Evolutionary conservation across 768 basidiomycete species (phyloP).

Genomic region (Postia placenta): DNA sequence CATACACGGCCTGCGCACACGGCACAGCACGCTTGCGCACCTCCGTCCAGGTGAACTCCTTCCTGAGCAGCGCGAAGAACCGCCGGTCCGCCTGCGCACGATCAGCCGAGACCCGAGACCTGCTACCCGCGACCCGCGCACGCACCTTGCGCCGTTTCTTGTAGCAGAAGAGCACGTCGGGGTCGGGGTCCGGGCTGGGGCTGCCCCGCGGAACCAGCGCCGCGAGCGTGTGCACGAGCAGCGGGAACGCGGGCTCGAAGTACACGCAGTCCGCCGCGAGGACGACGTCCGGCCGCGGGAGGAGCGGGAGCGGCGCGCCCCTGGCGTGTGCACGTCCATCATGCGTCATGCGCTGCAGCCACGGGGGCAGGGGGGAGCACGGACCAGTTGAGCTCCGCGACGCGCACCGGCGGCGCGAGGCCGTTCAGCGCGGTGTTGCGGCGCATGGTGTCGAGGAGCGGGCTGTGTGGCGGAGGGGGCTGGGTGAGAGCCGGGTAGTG

Average conservation of each 20-base stretch:
- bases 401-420: conserved; percentile 44
- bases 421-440: conserved; percentile 66
- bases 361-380: conserved; percentile 24
- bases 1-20: neutral
- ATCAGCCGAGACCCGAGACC: neutral
- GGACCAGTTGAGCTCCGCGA: conserved; percentile 80
- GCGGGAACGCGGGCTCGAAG: conserved; percentile 88
- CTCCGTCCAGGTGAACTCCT: conserved; percentile 68
- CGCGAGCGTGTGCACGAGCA: conserved; percentile 73
- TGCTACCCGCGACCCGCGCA: neutral
- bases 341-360: neutral
- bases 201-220: conserved; percentile 42
- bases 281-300: conserved; percentile 52
- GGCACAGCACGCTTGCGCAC: conserved; percentile 28
- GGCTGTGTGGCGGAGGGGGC: conserved; percentile 34
- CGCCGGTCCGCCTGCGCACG: conserved; percentile 71
- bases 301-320: conserved; percentile 59
- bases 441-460: conserved; percentile 72
- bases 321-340: conserved; percentile 29
- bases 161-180: conserved; percentile 86
- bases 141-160: conserved; percentile 86
- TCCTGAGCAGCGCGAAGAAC: conserved; percentile 77
- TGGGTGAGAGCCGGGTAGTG: neutral
- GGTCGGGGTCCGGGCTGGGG: conserved; percentile 30
- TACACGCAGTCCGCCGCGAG: conserved; percentile 95